Evolutionary conservation across 352 stramenopile species (phyloP).

Genomic region (Pseudoperonospora humuli): DNA sequence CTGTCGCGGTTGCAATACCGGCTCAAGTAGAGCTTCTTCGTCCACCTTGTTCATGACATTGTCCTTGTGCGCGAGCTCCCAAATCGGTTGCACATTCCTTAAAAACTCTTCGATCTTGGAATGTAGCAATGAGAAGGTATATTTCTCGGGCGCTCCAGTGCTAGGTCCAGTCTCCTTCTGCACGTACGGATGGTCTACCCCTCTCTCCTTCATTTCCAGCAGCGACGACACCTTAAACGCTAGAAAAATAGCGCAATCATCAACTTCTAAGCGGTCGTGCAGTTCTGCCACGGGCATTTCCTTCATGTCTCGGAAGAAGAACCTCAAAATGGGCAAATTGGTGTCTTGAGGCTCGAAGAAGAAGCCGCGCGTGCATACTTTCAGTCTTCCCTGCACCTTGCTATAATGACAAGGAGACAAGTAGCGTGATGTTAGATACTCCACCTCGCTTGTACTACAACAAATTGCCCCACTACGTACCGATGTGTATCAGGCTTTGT

Average conservation of each 20-base stretch:
- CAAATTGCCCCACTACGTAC: no score
- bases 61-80: conserved; percentile 53
- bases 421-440: no score
- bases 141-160: conserved; percentile 33
- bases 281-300: conserved; percentile 50
- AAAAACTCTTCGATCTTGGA: conserved; percentile 80
- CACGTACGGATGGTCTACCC: conserved; percentile 77
- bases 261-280: conserved; percentile 30
- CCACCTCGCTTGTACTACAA: no score
- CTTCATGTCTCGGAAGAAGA: conserved; percentile 83
- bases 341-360: conserved; percentile 90
- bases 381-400: conserved; percentile 74
- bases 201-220: conserved; percentile 84
- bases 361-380: conserved; percentile 85
- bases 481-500: conserved; percentile 39
- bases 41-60: conserved; percentile 80
- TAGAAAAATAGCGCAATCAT: conserved; percentile 49
- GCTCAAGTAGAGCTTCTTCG: conserved; percentile 67
- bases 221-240: conserved; percentile 51
- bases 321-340: conserved; percentile 71
- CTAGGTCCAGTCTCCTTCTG: conserved; percentile 28
- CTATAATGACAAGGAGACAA: conserved; percentile 26
- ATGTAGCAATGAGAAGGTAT: conserved; percentile 80
- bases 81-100: conserved; percentile 54
- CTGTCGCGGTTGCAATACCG: conserved; percentile 60